These are phyloP conservation scores for Diaporthe eres DNA, from an alignment of 2,329 filamentous ascomycete genomes.

Conservation along the genomic window DNA sequence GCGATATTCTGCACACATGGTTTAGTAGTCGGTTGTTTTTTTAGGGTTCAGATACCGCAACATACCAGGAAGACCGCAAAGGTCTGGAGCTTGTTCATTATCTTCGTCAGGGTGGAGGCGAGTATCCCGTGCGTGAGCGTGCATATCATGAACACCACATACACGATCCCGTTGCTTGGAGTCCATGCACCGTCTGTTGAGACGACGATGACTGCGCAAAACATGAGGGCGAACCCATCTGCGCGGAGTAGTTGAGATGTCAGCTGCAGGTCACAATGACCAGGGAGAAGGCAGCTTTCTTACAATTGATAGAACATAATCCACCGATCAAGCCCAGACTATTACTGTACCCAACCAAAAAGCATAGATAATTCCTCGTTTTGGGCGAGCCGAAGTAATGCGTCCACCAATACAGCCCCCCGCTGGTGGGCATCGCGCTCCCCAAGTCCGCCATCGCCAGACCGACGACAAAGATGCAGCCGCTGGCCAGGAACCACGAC, in stretches of 20 bases:
- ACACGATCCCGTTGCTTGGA: constrained; percentile 68
- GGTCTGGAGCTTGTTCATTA: constrained; percentile 73
- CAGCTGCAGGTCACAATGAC: neutral
- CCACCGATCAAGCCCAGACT: constrained; percentile 73
- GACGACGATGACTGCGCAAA: constrained; percentile 71
- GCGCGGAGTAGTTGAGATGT: constrained; percentile 43
- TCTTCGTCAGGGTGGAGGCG: constrained; percentile 64
- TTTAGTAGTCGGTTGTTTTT: neutral
- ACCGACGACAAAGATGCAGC: constrained; percentile 71
- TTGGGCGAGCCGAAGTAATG: constrained; percentile 70
- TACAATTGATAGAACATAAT: constrained; percentile 72
- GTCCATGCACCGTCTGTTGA: constrained; percentile 69
- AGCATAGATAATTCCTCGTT: constrained; percentile 70
- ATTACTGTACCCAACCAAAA: constrained; percentile 73
- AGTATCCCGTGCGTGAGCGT: constrained; percentile 68
- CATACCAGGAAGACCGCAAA: constrained; percentile 64
- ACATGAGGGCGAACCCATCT: constrained; percentile 67
- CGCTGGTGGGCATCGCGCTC: constrained; percentile 70
- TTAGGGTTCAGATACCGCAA: no score
- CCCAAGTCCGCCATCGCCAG: constrained; percentile 70
- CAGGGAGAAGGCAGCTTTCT: neutral
- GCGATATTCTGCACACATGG: constrained; percentile 58
- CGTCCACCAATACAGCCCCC: constrained; percentile 58
- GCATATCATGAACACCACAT: constrained; percentile 68
- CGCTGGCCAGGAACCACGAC: constrained; percentile 72